A percentile compares a stretch with the other conserved stretches of the same genome.
Conservation (phyloP, 192 early-diverging fungal species). For the Pilobolus umbonatus region DNA sequence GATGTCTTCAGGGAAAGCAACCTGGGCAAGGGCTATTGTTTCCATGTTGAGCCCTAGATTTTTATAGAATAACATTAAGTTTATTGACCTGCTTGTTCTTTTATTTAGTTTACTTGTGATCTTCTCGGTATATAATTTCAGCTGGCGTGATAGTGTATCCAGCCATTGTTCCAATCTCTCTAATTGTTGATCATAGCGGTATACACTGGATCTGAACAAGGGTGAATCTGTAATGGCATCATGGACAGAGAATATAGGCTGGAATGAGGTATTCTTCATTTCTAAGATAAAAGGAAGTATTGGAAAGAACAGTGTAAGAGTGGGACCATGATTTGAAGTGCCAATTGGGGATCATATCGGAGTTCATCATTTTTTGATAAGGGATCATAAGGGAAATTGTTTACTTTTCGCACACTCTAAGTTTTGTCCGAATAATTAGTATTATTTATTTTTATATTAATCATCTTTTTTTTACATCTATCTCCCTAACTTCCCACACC, state of each 20-base stretch:
- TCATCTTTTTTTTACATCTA: too few species aligned
- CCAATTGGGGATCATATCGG: too few species aligned
- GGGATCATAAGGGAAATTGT: too few species aligned
- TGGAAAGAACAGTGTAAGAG: too few species aligned
- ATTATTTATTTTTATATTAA: too few species aligned
- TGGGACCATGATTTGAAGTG: too few species aligned
- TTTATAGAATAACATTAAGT: background rate
- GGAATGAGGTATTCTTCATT: slow-evolving; percentile 4
- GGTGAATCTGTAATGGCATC: slow-evolving; percentile 53
- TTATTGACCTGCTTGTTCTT: background rate
- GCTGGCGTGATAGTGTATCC: slow-evolving; percentile 33
- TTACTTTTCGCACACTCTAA: too few species aligned
- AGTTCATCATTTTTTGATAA: too few species aligned
- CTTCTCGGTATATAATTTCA: slow-evolving; percentile 38
- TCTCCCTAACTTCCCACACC: background rate
- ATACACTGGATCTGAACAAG: slow-evolving; percentile 46
- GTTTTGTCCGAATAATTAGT: too few species aligned
- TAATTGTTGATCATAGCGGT: slow-evolving; percentile 53
- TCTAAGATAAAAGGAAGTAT: background rate
- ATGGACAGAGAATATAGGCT: slow-evolving; percentile 31
- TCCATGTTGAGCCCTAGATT: slow-evolving; percentile 33
- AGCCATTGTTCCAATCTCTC: slow-evolving; percentile 54
- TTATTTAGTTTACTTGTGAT: slow-evolving; percentile 29
- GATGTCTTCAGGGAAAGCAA: slow-evolving; percentile 23
- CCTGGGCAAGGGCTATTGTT: slow-evolving; percentile 29